A percentile compares a stretch with the other conserved stretches of the same genome.
Evolutionary conservation across 176 grass and related monocot species (phyloP).

Genomic region (Eragrostis nindensis): DNA sequence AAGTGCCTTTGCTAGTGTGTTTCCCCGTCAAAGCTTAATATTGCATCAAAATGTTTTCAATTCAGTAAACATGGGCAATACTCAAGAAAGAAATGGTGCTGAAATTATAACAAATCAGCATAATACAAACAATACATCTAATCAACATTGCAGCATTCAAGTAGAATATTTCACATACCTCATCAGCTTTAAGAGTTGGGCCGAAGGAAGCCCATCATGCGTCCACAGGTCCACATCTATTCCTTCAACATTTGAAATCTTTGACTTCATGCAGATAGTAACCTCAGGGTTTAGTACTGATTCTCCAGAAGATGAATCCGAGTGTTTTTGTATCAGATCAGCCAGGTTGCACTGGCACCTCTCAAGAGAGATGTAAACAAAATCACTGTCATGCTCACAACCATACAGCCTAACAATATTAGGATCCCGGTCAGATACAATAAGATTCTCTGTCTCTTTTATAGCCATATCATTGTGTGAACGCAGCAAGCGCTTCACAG

Average conservation of each 20-base stretch:
- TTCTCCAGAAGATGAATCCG: conserved; percentile 32
- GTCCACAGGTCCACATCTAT: conserved; percentile 72
- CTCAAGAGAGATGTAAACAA: conserved; percentile 97
- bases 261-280: conserved; percentile 30
- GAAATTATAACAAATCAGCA: conserved; percentile 22
- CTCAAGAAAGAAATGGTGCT: background rate
- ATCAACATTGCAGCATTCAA: conserved; percentile 13
- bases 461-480: conserved; percentile 91
- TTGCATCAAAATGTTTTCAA: background rate
- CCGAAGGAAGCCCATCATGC: conserved; percentile 78
- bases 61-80: background rate
- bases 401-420: conserved; percentile 96
- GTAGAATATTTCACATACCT: conserved; percentile 54
- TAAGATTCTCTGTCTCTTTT: conserved; percentile 95
- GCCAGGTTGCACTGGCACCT: conserved; percentile 80
- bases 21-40: background rate
- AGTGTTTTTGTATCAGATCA: conserved; percentile 69
- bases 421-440: conserved; percentile 86
- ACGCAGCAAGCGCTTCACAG: conserved; percentile 79
- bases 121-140: background rate
- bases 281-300: conserved; percentile 9
- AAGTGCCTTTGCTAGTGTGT: background rate
- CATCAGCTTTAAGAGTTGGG: conserved; percentile 86
- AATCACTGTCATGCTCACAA: conserved; percentile 77
- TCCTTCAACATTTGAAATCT: conserved; percentile 44